phyloP scores from a whole-genome alignment of 2,329 filamentous ascomycete species.

The Claviceps arundinis region DNA sequence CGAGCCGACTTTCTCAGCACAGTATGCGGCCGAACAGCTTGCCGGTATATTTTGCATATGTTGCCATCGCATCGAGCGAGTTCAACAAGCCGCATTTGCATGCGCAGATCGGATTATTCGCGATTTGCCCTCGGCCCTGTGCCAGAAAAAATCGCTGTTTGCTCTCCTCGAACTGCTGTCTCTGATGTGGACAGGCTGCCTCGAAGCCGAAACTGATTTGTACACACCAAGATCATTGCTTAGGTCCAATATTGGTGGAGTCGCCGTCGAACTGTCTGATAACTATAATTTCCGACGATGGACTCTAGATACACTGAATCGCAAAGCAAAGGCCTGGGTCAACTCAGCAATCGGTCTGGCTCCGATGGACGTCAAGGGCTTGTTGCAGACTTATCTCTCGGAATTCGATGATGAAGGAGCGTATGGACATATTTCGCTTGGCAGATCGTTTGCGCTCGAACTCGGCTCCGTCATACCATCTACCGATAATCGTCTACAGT shows the following conservation, averaged over 20 bases:
- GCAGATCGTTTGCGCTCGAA: slow-evolving; percentile 85
- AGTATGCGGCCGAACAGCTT: slow-evolving; percentile 79
- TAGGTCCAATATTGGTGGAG: slow-evolving; percentile 60
- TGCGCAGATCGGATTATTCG: slow-evolving; percentile 79
- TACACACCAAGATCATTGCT: slow-evolving; percentile 80
- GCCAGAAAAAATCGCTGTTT: slow-evolving; percentile 81
- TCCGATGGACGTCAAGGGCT: slow-evolving; percentile 84
- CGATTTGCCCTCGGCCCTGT: slow-evolving; percentile 78
- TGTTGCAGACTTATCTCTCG: slow-evolving; percentile 91
- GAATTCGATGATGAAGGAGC: slow-evolving; percentile 85
- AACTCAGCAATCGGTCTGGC: slow-evolving; percentile 68
- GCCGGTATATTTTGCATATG: slow-evolving; percentile 75
- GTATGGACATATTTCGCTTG: slow-evolving; percentile 84
- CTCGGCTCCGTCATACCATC: slow-evolving; percentile 78
- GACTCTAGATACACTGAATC: slow-evolving; percentile 67
- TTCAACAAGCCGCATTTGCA: slow-evolving; percentile 72
- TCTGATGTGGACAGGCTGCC: slow-evolving; percentile 87
- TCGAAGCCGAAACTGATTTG: slow-evolving; percentile 87
- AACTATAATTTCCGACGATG: slow-evolving; percentile 70
- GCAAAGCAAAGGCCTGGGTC: slow-evolving; percentile 69
- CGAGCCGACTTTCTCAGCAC: slow-evolving; percentile 71
- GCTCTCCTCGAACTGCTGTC: slow-evolving; percentile 83
- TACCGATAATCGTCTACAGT: slow-evolving; percentile 74
- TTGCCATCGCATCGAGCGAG: slow-evolving; percentile 84
- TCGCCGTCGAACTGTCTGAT: slow-evolving; percentile 84